Evolutionary conservation across 2,329 filamentous ascomycete species (phyloP), one percentile per base, ranked within the genome.

Genomic region (Neoscytalidium dimidiatum): DNA sequence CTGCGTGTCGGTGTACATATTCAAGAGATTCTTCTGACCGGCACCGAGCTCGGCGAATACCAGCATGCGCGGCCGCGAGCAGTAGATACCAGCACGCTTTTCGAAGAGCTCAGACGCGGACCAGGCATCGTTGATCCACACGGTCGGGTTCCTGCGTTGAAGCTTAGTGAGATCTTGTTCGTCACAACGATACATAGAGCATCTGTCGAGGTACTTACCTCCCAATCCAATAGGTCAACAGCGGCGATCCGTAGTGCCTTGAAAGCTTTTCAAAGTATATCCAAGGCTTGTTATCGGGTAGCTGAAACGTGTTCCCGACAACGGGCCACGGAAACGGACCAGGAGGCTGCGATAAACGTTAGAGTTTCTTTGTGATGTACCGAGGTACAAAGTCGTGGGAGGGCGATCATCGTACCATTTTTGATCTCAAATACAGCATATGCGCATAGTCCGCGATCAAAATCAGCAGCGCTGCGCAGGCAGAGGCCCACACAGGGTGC

Each of bases 251-350:
- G 69, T 84, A 82, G 52, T 75, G 70, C 68, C 83, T 82, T 3
- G 84, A 83, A 0, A 86, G 73, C 67, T 83, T 71, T 62, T 87
- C 83, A 67, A 87, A 86, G 72, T 83, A 84, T 26, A 86, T 78
- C 85, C 85, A 87, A 2, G 85, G 84, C 69, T 86, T 86, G 64
- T 77, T 78, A 26, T 82, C 78, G 1, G 85, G 85, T 3, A 87
- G 77, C 66, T 81, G 80, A 64, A 83, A 85, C 0, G 84, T 86
- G 69, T 86, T 87, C 35, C 85, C 85, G 3, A 86, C 74, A 33
- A 87, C 79, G 4, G 85, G 85, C 67, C 78, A 78, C 2, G 84
- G 84, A 3, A 85, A 78, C 0, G 84, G 85, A 0, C 85, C 84
- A 2, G 84, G 84, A 0, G 84, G 84, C 82, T 84, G 62, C 64